Evolutionary conservation across 2,329 filamentous ascomycete species (phyloP), one percentile per base, ranked within the genome.

Genomic region (Hypoxylon sp.): DNA sequence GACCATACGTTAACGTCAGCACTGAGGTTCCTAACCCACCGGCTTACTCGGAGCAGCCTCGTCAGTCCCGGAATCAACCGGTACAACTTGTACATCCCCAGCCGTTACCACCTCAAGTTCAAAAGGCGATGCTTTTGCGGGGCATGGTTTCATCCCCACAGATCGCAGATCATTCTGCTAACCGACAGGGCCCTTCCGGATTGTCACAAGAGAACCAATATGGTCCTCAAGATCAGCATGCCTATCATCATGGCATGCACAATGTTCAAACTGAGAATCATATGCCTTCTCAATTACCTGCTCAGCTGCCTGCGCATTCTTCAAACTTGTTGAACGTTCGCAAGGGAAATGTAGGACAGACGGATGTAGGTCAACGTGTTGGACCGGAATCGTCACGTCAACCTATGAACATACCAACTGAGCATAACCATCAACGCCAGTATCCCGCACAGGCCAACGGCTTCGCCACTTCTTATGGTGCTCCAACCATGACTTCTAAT

Each of bases 101-200:
- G 58, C 84, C 86, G 9, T 76, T 86, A 10, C 87, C 86, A 29
- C 87, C 86, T 5, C 85, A 88, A 51, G 85, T 87, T 1, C 87
- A 88, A 65, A 83, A 84, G 67, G 82, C 83, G 5, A 79, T 87
- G 61, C 84, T 88, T 47, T 82, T 83, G 33, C 76, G 80, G 44
- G 78, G 77, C n/a, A 76, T 80, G 48, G 72, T 79, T 11, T 77
- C 78, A 10, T 79, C 81, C 5, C 81, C 78, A 26, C 80, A 75
- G 66, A 76, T 72, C 50, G 75, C 72, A 50, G 78, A 76, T 52
- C 77, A 70, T 62, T 50, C 65, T 62, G 19, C 52, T 57, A 63
- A 13, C 22, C 72, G 68, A 13, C 14, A 69, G 13, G 62, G 35
- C 26, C 69, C 67, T 22, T 50, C 55, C 17, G 67, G 46, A n/a